phyloP scores from a whole-genome alignment of 768 basidiomycete species.

The Russula virescens region DNA sequence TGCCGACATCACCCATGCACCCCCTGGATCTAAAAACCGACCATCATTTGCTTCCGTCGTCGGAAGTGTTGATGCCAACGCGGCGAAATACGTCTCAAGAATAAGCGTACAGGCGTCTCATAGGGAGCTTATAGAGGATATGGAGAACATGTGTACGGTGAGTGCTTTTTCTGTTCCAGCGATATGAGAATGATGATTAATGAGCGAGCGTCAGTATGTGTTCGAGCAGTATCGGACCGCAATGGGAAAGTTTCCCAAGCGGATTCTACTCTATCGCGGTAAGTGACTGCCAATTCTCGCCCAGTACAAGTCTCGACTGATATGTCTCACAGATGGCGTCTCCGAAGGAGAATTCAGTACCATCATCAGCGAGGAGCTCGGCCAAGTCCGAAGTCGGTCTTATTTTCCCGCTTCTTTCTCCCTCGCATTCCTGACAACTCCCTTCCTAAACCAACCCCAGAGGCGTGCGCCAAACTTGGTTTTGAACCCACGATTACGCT shows the following conservation, averaged over 20 bases:
- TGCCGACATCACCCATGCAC: constrained; percentile 82
- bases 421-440: no score
- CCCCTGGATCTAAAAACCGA: constrained; percentile 56
- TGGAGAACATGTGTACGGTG: constrained; percentile 59
- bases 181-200: background rate
- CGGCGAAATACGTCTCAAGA: constrained; percentile 60
- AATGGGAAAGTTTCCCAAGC: constrained; percentile 44
- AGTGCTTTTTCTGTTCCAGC: background rate
- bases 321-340: constrained; percentile 39
- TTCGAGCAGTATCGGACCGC: constrained; percentile 58
- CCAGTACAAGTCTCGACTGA: background rate
- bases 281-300: constrained; percentile 7
- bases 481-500: constrained; percentile 65
- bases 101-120: constrained; percentile 59
- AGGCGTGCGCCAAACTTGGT: constrained; percentile 50
- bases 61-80: constrained; percentile 67
- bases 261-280: constrained; percentile 74
- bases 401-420: no score
- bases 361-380: constrained; percentile 49
- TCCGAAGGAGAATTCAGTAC: constrained; percentile 48
- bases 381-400: constrained; percentile 36
- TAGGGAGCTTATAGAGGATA: constrained; percentile 69
- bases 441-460: constrained; percentile 33
- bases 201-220: constrained; percentile 23
- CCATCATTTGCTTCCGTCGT: constrained; percentile 79